Percentiles rank a stretch among this genome's conserved stretches.
phyloP scores from a whole-genome alignment of 2,329 filamentous ascomycete species.

The Trichoderma pleuroti region DNA sequence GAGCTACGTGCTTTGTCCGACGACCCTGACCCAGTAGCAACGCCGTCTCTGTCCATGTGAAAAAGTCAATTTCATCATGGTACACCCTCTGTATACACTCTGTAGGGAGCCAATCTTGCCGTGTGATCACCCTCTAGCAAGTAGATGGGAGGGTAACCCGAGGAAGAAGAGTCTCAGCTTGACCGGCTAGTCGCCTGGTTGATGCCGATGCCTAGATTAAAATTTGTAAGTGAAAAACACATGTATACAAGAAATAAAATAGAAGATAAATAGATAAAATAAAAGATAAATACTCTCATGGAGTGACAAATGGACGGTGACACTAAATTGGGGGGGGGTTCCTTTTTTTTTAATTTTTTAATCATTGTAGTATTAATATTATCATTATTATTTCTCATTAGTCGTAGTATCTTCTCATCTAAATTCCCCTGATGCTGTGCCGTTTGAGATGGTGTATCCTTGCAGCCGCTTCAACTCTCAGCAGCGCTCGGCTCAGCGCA shows the following conservation, averaged over 20 bases:
- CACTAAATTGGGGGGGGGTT: neutral
- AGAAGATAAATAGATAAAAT: neutral
- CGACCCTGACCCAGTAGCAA: neutral
- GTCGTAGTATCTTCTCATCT: neutral
- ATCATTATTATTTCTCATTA: neutral
- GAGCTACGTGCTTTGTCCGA: neutral
- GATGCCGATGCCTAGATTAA: neutral
- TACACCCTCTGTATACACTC: neutral
- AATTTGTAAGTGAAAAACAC: neutral
- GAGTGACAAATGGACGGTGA: neutral
- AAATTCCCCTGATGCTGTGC: constrained; percentile 10
- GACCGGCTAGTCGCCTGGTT: neutral
- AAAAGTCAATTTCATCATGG: neutral
- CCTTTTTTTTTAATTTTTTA: neutral
- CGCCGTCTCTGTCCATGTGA: neutral
- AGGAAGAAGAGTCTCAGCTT: constrained; percentile 3
- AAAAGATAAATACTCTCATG: neutral
- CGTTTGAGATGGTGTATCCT: constrained; percentile 12
- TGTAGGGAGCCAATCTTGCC: neutral
- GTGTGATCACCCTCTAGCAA: constrained; percentile 2
- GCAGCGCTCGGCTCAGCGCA: neutral
- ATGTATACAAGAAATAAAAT: neutral
- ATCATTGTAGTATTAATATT: neutral
- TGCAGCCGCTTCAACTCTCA: neutral
- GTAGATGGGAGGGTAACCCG: neutral